phyloP scores from a whole-genome alignment of 192 early-diverging fungal species.

The Backusella circina region DNA sequence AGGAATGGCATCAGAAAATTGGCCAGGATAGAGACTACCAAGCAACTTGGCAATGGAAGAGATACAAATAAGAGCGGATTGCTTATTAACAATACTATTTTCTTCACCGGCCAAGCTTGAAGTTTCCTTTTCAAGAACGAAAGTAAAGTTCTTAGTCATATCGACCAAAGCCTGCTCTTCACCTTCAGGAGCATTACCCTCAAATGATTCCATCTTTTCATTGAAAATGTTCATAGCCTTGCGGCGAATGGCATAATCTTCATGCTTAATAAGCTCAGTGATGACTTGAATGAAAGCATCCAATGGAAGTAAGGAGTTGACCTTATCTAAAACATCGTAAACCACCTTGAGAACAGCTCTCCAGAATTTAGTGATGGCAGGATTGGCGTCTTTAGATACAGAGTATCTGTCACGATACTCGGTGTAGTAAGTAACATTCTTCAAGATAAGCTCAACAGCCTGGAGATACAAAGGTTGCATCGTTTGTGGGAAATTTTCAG shows the following conservation, averaged over 20 bases:
- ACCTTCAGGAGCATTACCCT: conserved; percentile 41
- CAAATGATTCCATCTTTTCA: conserved; percentile 34
- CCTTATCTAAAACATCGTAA: conserved; percentile 69
- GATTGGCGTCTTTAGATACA: conserved; percentile 27
- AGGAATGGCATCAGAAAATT: conserved; percentile 58
- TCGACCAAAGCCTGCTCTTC: conserved; percentile 42
- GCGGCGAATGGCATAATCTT: conserved; percentile 62
- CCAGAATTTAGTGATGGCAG: conserved; percentile 43
- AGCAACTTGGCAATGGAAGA: conserved; percentile 67
- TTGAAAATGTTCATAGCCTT: conserved; percentile 75
- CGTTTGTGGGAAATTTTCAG: conserved; percentile 28
- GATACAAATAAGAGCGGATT: conserved; percentile 77
- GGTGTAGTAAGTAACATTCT: conserved; percentile 51
- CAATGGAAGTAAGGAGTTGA: conserved; percentile 74
- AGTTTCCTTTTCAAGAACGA: conserved; percentile 40
- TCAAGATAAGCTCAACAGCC: conserved; percentile 53
- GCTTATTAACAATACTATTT: conserved; percentile 54
- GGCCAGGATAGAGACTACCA: conserved; percentile 54
- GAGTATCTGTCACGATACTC: conserved; percentile 38
- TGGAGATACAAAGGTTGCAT: conserved; percentile 47
- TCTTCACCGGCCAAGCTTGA: conserved; percentile 39
- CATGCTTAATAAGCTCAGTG: conserved; percentile 53
- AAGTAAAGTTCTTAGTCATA: conserved; percentile 45
- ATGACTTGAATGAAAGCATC: conserved; percentile 74
- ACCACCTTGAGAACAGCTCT: conserved; percentile 54